Evolutionary conservation across 768 basidiomycete genomes (phyloP).

Genomic region (Leccinellum albellum): DNA sequence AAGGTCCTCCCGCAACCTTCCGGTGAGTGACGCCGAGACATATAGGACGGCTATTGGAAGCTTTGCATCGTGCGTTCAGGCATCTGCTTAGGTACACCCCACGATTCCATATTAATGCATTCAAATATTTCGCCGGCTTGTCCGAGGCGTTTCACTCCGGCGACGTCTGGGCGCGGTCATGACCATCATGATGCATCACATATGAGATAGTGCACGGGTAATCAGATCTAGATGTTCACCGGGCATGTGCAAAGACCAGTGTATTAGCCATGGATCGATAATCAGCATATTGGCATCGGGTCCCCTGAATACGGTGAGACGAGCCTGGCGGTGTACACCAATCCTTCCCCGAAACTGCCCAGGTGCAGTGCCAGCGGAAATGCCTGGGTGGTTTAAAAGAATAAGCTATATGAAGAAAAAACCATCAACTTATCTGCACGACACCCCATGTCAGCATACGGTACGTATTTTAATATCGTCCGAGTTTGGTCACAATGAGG

Average conservation of each 20-base stretch:
- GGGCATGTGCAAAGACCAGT: neutral
- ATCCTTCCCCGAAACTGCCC: conserved; percentile 21
- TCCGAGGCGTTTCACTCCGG: neutral
- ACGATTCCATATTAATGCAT: neutral
- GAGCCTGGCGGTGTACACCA: too few relatives aligned
- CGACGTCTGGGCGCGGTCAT: neutral
- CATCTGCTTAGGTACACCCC: neutral
- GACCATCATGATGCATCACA: neutral
- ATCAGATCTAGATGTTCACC: neutral
- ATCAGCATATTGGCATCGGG: neutral
- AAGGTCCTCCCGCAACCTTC: neutral
- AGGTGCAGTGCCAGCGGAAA: neutral
- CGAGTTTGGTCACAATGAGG: neutral
- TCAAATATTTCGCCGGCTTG: neutral
- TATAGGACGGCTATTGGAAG: neutral
- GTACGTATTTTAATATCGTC: neutral
- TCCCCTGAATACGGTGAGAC: neutral
- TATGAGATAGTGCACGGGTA: neutral
- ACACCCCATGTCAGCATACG: neutral
- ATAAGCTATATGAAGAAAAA: neutral
- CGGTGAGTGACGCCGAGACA: neutral
- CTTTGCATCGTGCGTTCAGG: neutral
- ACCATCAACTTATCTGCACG: neutral
- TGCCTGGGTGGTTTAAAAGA: neutral
- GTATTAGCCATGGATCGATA: neutral